phyloP scores from a whole-genome alignment of 257 asterid genomes.

The Rehmannia glutinosa region DNA sequence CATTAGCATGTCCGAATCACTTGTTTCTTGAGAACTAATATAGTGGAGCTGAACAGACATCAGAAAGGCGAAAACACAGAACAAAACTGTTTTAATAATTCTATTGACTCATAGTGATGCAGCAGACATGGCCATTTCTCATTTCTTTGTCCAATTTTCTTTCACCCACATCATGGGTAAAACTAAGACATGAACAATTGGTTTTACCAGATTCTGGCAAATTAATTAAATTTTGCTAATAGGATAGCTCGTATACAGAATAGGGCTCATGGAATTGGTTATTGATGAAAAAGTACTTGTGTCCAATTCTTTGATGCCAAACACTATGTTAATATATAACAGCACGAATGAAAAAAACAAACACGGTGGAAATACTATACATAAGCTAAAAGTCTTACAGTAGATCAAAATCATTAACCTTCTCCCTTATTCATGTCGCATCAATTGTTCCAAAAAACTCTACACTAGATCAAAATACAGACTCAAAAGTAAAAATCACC shows the following conservation, averaged over 20 bases:
- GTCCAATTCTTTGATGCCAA: not conserved
- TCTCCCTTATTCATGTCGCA: not conserved
- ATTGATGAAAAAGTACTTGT: not conserved
- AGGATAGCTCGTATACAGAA: not conserved
- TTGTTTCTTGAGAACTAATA: constrained; percentile 21
- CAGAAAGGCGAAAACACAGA: constrained; percentile 6
- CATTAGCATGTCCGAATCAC: constrained; percentile 14
- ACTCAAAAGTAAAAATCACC: constrained; percentile 24
- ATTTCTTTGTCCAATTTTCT: constrained; percentile 1
- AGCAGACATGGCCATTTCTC: constrained; percentile 6
- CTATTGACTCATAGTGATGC: not conserved
- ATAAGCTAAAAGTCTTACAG: no score
- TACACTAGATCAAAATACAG: constrained; percentile 1
- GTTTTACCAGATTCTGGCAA: not conserved
- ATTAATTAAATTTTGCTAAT: not conserved
- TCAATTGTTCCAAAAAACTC: not conserved
- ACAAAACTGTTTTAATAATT: not conserved
- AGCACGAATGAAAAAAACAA: no score
- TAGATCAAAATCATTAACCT: not conserved
- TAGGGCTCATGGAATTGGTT: not conserved
- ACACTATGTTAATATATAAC: not conserved
- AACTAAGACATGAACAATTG: not conserved
- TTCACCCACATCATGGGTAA: not conserved
- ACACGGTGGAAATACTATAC: no score
- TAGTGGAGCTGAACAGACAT: constrained; percentile 20